Evolutionary conservation across 2,329 filamentous ascomycete genomes (phyloP).

Genomic region (Fusarium camptoceras): DNA sequence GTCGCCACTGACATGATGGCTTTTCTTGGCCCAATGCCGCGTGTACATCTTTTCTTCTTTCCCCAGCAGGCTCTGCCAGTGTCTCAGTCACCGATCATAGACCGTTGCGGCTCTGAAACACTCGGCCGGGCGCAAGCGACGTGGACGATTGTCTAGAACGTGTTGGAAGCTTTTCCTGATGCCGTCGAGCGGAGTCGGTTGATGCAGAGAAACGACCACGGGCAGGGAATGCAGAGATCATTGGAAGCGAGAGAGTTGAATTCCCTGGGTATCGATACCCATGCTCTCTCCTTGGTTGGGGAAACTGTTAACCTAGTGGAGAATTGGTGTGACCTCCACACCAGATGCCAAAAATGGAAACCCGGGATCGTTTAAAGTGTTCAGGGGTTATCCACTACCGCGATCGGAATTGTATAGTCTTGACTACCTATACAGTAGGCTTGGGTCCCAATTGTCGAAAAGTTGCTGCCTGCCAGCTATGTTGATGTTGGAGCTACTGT

Average conservation of each 20-base stretch:
- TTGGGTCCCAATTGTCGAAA: conserved; percentile 7
- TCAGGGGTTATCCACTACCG: conserved; percentile 15
- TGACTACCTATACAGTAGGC: not conserved
- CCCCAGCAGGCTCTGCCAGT: not conserved
- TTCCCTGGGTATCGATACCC: conserved; percentile 17
- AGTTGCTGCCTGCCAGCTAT: conserved; percentile 20
- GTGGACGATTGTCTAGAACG: conserved; percentile 37
- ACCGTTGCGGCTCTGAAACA: conserved; percentile 18
- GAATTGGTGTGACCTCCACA: conserved; percentile 26
- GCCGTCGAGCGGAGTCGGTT: conserved; percentile 11
- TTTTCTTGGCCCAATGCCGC: conserved; percentile 4
- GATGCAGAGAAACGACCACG: conserved; percentile 3
- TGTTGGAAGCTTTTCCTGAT: conserved; percentile 23
- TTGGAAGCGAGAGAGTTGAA: conserved; percentile 21
- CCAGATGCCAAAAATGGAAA: conserved; percentile 29
- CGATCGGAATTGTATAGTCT: conserved; percentile 9
- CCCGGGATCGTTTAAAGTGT: conserved; percentile 16
- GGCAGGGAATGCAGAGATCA: conserved; percentile 15
- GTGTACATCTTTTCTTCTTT: conserved; percentile 7
- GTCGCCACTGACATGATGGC: conserved; percentile 18
- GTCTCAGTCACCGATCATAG: not conserved
- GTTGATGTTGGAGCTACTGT: not conserved
- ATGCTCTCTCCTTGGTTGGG: conserved; percentile 9
- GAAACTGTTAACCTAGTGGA: conserved; percentile 24
- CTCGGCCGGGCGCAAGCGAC: conserved; percentile 34